Evolutionary conservation across 805 yeast species (phyloP).

Genomic region (Wickerhamiella occidentalis): DNA sequence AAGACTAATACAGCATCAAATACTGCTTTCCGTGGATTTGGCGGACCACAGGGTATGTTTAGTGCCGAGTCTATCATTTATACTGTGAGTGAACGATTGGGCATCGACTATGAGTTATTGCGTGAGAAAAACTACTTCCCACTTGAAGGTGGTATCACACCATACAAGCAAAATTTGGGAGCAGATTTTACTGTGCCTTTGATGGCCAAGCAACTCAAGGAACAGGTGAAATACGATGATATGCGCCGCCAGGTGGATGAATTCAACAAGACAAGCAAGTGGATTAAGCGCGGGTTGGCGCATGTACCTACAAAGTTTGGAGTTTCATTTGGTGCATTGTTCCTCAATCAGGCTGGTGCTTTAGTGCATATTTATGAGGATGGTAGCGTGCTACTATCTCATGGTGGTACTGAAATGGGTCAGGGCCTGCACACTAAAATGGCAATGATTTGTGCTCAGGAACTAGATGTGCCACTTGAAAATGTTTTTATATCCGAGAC

Average conservation of each 20-base stretch:
- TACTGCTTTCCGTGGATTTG: constrained; percentile 40
- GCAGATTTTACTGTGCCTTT: constrained; percentile 33
- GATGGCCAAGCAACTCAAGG: constrained; percentile 30
- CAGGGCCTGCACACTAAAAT: constrained; percentile 40
- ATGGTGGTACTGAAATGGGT: constrained; percentile 42
- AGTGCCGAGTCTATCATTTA: constrained; percentile 33
- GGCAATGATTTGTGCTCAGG: constrained; percentile 38
- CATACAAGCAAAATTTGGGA: constrained; percentile 32
- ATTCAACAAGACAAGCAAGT: constrained; percentile 32
- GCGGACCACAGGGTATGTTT: constrained; percentile 41
- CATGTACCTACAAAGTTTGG: constrained; percentile 40
- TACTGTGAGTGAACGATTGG: constrained; percentile 32
- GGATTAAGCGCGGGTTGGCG: constrained; percentile 38
- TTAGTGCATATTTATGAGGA: constrained; percentile 36
- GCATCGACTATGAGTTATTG: constrained; percentile 32
- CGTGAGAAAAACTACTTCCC: constrained; percentile 31
- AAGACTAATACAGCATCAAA: constrained; percentile 37
- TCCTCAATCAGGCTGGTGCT: constrained; percentile 39
- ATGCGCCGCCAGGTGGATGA: constrained; percentile 30
- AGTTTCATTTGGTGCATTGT: constrained; percentile 36
- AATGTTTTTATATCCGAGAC: constrained; percentile 36
- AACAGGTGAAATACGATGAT: constrained; percentile 29
- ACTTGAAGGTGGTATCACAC: constrained; percentile 27
- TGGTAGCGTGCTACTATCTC: constrained; percentile 36
- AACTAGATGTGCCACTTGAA: constrained; percentile 33